Percentiles rank a stretch among this genome's conserved stretches.
phyloP scores from a whole-genome alignment of 2,329 filamentous ascomycete genomes.

The Hymenoscyphus fraxineus region DNA sequence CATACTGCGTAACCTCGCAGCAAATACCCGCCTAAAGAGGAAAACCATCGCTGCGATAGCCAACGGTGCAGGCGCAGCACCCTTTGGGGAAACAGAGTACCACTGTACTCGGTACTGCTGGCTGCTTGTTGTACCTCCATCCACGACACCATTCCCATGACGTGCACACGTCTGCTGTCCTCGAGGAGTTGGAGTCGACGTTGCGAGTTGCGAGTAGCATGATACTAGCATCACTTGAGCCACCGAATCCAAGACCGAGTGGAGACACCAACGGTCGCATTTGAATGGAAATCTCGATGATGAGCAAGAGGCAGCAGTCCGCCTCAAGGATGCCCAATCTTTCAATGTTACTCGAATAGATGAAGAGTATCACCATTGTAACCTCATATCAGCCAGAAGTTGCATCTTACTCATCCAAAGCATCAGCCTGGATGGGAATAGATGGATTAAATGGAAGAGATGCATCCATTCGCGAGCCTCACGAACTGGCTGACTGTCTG shows the following conservation, averaged over 20 bases:
- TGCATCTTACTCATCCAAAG: background rate
- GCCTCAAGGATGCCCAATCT: background rate
- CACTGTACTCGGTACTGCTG: background rate
- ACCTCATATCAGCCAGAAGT: constrained; percentile 4
- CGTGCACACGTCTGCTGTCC: background rate
- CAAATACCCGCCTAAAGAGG: background rate
- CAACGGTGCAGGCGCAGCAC: background rate
- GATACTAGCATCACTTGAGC: background rate
- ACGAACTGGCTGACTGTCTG: background rate
- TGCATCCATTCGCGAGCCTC: background rate
- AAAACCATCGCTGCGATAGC: background rate
- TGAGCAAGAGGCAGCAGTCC: background rate
- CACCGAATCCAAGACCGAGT: background rate
- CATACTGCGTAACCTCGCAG: background rate
- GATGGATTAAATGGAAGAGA: background rate
- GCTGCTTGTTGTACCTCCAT: background rate
- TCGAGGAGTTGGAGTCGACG: background rate
- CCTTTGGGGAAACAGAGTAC: background rate
- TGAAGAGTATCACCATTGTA: background rate
- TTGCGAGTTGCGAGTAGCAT: too few relatives aligned
- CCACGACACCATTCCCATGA: background rate
- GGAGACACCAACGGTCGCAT: background rate
- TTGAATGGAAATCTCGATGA: background rate
- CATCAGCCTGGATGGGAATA: background rate
- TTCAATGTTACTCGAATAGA: background rate